Percentiles rank a stretch among this genome's conserved stretches.
Conservation (phyloP, 768 basidiomycete species). For the Clitopilus hobsonii region DNA sequence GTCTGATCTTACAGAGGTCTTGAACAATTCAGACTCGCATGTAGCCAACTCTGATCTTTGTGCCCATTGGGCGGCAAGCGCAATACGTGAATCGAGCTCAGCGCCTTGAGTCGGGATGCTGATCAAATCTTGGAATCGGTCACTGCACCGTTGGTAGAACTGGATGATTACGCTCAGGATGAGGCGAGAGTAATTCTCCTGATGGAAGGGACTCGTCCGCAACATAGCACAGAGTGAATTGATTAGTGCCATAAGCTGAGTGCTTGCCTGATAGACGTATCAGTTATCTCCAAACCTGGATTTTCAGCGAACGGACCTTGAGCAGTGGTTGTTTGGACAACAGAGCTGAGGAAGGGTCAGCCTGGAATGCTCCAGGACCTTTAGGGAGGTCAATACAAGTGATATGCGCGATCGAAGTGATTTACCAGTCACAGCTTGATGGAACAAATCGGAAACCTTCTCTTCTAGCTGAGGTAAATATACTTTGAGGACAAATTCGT, state of each 20-base stretch:
- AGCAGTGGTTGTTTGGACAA: slow-evolving; percentile 72
- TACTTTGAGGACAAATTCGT: slow-evolving; percentile 89
- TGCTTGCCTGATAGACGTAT: slow-evolving; percentile 54
- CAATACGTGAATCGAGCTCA: slow-evolving; percentile 41
- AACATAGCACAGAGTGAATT: slow-evolving; percentile 93
- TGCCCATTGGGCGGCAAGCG: slow-evolving; percentile 77
- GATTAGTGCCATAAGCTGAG: slow-evolving; percentile 82
- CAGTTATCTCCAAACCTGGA: neutral
- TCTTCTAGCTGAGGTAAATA: slow-evolving; percentile 96
- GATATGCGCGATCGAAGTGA: slow-evolving; percentile 2
- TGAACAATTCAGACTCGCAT: slow-evolving; percentile 65
- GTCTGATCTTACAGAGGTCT: slow-evolving; percentile 39
- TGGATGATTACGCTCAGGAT: slow-evolving; percentile 93
- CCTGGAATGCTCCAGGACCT: slow-evolving; percentile 86
- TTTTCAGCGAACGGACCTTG: slow-evolving; percentile 46
- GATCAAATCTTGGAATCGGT: slow-evolving; percentile 76
- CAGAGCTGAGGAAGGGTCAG: slow-evolving; percentile 63
- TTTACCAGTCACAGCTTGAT: slow-evolving; percentile 74
- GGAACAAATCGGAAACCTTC: slow-evolving; percentile 84
- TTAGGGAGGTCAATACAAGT: neutral
- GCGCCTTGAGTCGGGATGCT: slow-evolving; percentile 28
- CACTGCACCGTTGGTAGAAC: slow-evolving; percentile 92
- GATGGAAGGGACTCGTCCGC: slow-evolving; percentile 86
- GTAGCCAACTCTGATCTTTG: slow-evolving; percentile 76
- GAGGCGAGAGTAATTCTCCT: slow-evolving; percentile 90